A percentile compares a stretch with the other conserved stretches of the same genome.
phyloP scores from a whole-genome alignment of 192 early-diverging fungal species.

The Coemansia sp. region DNA sequence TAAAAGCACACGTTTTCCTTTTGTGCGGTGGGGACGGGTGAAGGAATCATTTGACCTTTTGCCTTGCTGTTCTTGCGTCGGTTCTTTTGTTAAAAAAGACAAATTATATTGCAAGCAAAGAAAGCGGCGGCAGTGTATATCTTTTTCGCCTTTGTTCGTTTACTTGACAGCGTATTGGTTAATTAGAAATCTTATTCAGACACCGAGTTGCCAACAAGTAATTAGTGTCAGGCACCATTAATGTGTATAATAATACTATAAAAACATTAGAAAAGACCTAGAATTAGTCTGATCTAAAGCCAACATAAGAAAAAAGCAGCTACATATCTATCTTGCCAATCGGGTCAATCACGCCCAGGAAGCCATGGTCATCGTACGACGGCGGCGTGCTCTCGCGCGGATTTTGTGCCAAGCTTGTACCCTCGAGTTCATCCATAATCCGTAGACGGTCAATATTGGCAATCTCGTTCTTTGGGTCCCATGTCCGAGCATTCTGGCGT shows the following conservation, averaged over 20 bases:
- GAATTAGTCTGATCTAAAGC: not conserved
- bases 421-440: conserved; percentile 32
- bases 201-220: no score
- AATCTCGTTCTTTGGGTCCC: conserved; percentile 48
- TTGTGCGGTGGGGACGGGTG: not conserved
- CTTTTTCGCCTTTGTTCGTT: not conserved
- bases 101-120: not conserved
- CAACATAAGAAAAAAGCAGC: not conserved
- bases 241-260: not conserved
- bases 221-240: not conserved
- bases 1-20: not conserved
- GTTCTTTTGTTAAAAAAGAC: not conserved
- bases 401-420: not conserved
- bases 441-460: conserved; percentile 35
- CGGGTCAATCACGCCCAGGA: conserved; percentile 1
- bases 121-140: not conserved
- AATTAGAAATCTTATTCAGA: no score
- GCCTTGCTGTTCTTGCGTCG: not conserved
- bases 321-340: not conserved
- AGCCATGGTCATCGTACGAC: conserved; percentile 22
- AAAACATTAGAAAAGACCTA: not conserved
- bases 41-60: not conserved
- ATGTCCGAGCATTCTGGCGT: conserved; percentile 25
- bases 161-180: no score
- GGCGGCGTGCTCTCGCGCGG: conserved; percentile 15